These are phyloP conservation scores for Arthroderma sp. DNA, from an alignment of 2,329 filamentous ascomycete species.

Conservation along the genomic window DNA sequence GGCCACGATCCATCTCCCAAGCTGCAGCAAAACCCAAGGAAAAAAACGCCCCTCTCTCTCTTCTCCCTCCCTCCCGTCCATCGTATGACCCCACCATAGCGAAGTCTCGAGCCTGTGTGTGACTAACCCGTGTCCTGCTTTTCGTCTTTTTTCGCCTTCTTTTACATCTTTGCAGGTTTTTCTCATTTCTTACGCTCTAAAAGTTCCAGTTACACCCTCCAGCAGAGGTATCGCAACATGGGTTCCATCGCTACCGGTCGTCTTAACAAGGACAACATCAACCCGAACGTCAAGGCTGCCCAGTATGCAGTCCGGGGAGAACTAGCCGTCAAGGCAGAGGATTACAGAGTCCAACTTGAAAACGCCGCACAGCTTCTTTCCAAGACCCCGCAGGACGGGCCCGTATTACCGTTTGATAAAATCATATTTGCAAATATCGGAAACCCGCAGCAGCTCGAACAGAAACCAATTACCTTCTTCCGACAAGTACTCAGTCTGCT, in stretches of 20 bases:
- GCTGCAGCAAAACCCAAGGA: too few relatives aligned
- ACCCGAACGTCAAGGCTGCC: constrained; percentile 71
- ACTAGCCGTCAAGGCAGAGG: constrained; percentile 82
- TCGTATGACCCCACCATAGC: too few relatives aligned
- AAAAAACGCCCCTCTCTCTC: too few relatives aligned
- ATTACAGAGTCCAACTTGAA: constrained; percentile 62
- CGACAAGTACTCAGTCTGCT: constrained; percentile 86
- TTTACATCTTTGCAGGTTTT: too few relatives aligned
- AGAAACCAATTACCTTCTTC: constrained; percentile 99
- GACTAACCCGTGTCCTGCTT: too few relatives aligned
- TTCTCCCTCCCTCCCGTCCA: too few relatives aligned
- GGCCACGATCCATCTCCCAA: too few relatives aligned
- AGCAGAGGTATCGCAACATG: constrained; percentile 4
- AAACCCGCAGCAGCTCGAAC: constrained; percentile 96
- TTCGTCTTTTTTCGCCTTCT: too few relatives aligned
- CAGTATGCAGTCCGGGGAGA: constrained; percentile 96
- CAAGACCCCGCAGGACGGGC: constrained; percentile 13
- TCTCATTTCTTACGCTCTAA: too few relatives aligned
- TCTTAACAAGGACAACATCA: constrained; percentile 78
- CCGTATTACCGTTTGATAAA: constrained; percentile 62
- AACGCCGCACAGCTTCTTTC: constrained; percentile 15
- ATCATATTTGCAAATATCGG: constrained; percentile 98
- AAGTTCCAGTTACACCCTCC: too few relatives aligned
- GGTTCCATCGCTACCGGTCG: constrained; percentile 21
- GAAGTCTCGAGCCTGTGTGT: too few relatives aligned